These are phyloP conservation scores for Globisporangium nunn DNA, from an alignment of 352 stramenopile species.

Conservation along the genomic window DNA sequence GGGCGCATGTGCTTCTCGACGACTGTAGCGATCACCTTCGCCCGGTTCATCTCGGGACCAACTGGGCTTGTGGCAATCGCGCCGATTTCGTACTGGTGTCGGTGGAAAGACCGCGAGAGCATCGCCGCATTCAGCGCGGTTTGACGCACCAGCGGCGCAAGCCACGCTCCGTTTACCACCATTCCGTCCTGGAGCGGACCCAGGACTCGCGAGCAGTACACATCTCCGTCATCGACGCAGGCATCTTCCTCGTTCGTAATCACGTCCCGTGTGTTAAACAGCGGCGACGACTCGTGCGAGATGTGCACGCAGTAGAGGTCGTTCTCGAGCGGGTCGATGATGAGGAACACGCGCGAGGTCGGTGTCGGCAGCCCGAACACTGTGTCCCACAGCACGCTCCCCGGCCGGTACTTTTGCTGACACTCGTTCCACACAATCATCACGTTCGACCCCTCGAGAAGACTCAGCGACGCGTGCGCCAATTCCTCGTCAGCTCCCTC, in stretches of 20 bases:
- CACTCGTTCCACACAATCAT: slow-evolving; percentile 86
- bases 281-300: slow-evolving; percentile 65
- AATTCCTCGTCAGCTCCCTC: slow-evolving; percentile 11
- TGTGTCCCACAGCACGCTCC: slow-evolving; percentile 71
- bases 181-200: slow-evolving; percentile 79
- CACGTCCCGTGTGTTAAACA: slow-evolving; percentile 67
- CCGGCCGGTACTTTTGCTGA: slow-evolving; percentile 77
- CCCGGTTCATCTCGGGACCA: slow-evolving; percentile 63
- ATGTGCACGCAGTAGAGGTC: slow-evolving; percentile 83
- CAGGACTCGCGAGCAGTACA: slow-evolving; percentile 75
- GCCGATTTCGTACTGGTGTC: slow-evolving; percentile 71
- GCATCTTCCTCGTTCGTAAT: slow-evolving; percentile 70
- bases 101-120: slow-evolving; percentile 61
- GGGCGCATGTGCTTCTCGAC: slow-evolving; percentile 78
- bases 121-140: slow-evolving; percentile 77
- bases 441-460: slow-evolving; percentile 65
- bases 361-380: slow-evolving; percentile 69
- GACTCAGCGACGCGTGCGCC: slow-evolving; percentile 18
- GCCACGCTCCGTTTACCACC: slow-evolving; percentile 77
- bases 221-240: slow-evolving; percentile 73
- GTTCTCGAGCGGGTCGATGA: slow-evolving; percentile 81
- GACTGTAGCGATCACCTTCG: slow-evolving; percentile 61
- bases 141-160: slow-evolving; percentile 73
- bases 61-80: slow-evolving; percentile 52
- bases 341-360: slow-evolving; percentile 68